Percentiles rank a stretch among this genome's conserved stretches.
phyloP scores from a whole-genome alignment of 371 early-diverging fungal species.

The Mycotypha africana region DNA sequence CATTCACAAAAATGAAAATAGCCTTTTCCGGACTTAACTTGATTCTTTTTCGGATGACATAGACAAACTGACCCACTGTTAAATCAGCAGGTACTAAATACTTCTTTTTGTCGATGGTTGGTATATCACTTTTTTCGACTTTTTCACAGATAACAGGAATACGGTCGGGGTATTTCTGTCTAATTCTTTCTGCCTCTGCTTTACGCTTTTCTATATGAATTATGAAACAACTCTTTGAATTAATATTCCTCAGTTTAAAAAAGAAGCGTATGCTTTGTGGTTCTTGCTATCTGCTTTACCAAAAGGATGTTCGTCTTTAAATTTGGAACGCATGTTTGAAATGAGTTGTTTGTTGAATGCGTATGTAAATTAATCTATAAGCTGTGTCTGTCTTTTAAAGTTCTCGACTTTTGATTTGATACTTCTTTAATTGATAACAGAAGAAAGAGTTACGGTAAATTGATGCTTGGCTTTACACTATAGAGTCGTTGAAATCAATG shows the following conservation, averaged over 20 bases:
- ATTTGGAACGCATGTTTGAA: constrained; percentile 76
- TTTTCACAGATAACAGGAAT: constrained; percentile 96
- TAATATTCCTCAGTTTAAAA: no score
- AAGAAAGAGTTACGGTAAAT: no score
- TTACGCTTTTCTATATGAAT: constrained; percentile 84
- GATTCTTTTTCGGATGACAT: constrained; percentile 92
- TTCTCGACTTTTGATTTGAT: no score
- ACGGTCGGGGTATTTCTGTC: constrained; percentile 95
- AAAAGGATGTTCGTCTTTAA: constrained; percentile 95
- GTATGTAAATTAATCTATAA: no score
- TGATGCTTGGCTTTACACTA: no score
- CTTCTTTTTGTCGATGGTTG: constrained; percentile 96
- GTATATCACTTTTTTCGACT: constrained; percentile 93
- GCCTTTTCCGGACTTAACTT: constrained; percentile 94
- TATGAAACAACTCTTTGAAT: no score
- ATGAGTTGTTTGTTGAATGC: not conserved
- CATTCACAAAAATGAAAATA: constrained; percentile 97
- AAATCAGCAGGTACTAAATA: constrained; percentile 96
- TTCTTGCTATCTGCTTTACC: constrained; percentile 58
- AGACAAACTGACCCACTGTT: constrained; percentile 97
- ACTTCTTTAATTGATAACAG: no score
- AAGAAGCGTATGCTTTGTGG: no score
- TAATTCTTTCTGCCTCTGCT: constrained; percentile 93
- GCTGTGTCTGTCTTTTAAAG: no score
- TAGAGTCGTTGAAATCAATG: no score